Evolutionary conservation across 495 filamentous ascomycete genomes (phyloP).

Genomic region (Aspergillus kassunensis): DNA sequence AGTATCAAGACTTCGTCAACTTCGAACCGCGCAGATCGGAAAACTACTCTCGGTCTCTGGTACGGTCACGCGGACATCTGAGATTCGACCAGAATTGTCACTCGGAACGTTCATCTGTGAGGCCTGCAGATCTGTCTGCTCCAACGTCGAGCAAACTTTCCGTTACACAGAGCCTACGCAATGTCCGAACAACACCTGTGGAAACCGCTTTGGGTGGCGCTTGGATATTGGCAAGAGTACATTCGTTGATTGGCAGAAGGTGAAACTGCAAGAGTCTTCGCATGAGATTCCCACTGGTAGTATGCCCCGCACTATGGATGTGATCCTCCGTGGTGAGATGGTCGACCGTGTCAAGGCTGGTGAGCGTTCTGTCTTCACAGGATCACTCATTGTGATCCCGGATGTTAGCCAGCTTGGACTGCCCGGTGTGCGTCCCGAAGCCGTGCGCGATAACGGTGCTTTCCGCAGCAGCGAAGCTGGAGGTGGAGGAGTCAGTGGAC

Average conservation of each 20-base stretch:
- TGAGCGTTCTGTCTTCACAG: constrained; percentile 97
- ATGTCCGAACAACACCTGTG: constrained; percentile 89
- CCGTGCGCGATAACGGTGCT: constrained; percentile 76
- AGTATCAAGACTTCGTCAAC: constrained; percentile 83
- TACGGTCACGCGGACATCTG: constrained; percentile 92
- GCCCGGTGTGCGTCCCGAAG: constrained; percentile 78
- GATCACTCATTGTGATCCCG: constrained; percentile 91
- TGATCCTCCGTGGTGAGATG: constrained; percentile 96
- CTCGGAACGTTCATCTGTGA: constrained; percentile 93
- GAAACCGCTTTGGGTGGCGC: constrained; percentile 85
- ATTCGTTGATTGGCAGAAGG: constrained; percentile 99
- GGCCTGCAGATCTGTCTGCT: constrained; percentile 70
- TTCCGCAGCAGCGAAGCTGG: constrained; percentile 75
- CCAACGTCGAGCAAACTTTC: constrained; percentile 96
- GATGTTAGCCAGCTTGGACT: constrained; percentile 94
- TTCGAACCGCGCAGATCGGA: constrained; percentile 88
- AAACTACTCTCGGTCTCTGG: constrained; percentile 92
- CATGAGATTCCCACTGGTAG: constrained; percentile 97
- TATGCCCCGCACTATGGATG: constrained; percentile 97
- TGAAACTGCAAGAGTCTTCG: constrained; percentile 94
- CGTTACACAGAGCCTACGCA: constrained; percentile 94
- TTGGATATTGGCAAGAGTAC: constrained; percentile 95
- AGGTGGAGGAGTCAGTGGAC: constrained; percentile 76
- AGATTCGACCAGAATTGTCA: constrained; percentile 90
- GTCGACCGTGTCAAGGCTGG: constrained; percentile 96